These are phyloP conservation scores for Mucor circinelloides DNA, from an alignment of 371 early-diverging fungal genomes.

Conservation along the genomic window DNA sequence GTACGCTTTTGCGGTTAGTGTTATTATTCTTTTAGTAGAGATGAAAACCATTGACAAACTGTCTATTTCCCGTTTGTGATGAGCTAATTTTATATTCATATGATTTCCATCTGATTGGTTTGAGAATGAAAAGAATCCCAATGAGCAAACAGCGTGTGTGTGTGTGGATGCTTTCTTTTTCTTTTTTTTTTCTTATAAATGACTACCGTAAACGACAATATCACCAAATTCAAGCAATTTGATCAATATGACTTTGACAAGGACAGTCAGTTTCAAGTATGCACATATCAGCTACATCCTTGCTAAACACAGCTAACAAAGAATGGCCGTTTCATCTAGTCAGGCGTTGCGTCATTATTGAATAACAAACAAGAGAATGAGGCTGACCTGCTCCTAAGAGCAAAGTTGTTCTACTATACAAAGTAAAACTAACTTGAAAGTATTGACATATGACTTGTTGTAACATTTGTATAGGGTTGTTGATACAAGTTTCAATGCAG, in stretches of 20 bases:
- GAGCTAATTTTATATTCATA: neutral
- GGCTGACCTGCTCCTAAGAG: constrained; percentile 20
- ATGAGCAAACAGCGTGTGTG: too few species aligned
- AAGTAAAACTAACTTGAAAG: constrained; percentile 11
- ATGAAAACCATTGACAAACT: too few species aligned
- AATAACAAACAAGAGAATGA: constrained; percentile 24
- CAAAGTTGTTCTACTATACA: constrained; percentile 33
- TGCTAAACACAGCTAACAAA: neutral
- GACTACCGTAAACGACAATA: neutral
- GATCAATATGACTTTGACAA: constrained; percentile 27
- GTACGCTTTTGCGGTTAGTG: too few species aligned
- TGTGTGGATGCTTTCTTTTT: neutral
- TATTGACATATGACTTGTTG: neutral
- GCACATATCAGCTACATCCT: neutral
- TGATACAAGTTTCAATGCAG: constrained; percentile 11
- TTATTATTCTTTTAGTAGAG: too few species aligned
- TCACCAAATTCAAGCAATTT: constrained; percentile 3
- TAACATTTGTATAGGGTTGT: neutral
- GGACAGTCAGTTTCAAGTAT: constrained; percentile 26
- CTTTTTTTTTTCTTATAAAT: constrained; percentile 2
- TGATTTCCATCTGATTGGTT: neutral
- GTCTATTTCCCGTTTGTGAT: neutral
- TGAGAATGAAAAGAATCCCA: neutral
- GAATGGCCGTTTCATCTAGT: neutral
- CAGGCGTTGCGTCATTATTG: constrained; percentile 23